Evolutionary conservation across 1,284 basidiomycete genomes (phyloP).

Genomic region (Ustilago bromivora): DNA sequence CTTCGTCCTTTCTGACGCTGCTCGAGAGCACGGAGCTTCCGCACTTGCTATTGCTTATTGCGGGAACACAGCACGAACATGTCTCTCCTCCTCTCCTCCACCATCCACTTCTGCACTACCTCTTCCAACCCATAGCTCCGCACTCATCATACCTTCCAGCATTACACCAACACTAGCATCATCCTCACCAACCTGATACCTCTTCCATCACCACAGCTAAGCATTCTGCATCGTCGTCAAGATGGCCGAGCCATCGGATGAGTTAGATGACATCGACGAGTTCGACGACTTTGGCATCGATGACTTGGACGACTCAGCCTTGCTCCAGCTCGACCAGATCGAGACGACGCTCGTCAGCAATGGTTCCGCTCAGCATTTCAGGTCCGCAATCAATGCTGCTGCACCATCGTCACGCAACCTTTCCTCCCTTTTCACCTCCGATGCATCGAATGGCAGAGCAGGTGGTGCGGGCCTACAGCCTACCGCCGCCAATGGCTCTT

Average conservation of each 20-base stretch:
- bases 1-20: not conserved
- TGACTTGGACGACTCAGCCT: constrained; percentile 29
- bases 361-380: not conserved
- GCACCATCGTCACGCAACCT: constrained; percentile 15
- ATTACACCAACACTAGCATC: not conserved
- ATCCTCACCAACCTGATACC: not conserved
- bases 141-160: not conserved
- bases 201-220: not conserved
- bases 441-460: constrained; percentile 4
- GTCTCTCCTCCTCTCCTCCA: constrained; percentile 6
- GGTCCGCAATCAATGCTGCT: not conserved
- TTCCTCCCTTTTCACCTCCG: constrained; percentile 13
- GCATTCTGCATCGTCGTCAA: not conserved
- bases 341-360: constrained; percentile 40
- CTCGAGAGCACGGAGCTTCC: not conserved
- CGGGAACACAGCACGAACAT: constrained; percentile 5
- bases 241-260: constrained; percentile 29
- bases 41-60: not conserved
- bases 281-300: constrained; percentile 53
- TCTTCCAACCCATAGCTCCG: not conserved
- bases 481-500: constrained; percentile 1
- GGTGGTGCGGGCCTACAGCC: constrained; percentile 10
- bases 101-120: not conserved
- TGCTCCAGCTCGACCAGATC: constrained; percentile 39
- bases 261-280: constrained; percentile 53